Percentiles rank a stretch among this genome's conserved stretches.
These are phyloP conservation scores for Cryptococcus sp. DNA, from an alignment of 1,284 basidiomycete species.

Conservation along the genomic window DNA sequence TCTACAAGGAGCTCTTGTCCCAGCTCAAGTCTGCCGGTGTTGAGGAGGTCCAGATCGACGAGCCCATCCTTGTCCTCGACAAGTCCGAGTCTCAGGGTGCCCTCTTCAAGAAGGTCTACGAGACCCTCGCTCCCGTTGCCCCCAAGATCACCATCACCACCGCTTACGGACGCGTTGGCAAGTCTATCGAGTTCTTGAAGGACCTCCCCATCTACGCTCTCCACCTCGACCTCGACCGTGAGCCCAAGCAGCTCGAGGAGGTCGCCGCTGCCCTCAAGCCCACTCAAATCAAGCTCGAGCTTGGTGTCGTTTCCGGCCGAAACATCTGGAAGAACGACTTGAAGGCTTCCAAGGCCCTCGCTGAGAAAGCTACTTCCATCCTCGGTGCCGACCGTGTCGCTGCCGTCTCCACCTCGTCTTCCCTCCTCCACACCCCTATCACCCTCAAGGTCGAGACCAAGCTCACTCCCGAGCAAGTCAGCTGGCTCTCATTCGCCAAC, in stretches of 20 bases:
- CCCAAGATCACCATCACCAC: constrained; percentile 93
- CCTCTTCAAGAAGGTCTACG: constrained; percentile 81
- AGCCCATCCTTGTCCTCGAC: constrained; percentile 95
- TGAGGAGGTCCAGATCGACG: constrained; percentile 94
- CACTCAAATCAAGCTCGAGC: constrained; percentile 80
- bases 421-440: constrained; percentile 97
- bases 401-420: constrained; percentile 87
- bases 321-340: constrained; percentile 99
- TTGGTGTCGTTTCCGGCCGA: constrained; percentile 96
- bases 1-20: constrained; percentile 88
- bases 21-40: constrained; percentile 93
- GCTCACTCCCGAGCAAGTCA: constrained; percentile 85
- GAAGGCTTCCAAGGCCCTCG: constrained; percentile 75
- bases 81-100: constrained; percentile 74
- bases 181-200: constrained; percentile 84
- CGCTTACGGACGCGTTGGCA: constrained; percentile 95
- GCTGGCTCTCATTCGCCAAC: constrained; percentile 98
- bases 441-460: constrained; percentile 92
- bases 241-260: constrained; percentile 82
- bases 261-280: constrained; percentile 82
- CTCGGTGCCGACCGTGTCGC: constrained; percentile 88
- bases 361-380: constrained; percentile 78
- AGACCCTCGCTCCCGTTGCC: constrained; percentile 75
- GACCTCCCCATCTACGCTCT: constrained; percentile 93
- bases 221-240: constrained; percentile 96